Evolutionary conservation across 192 early-diverging fungal species (phyloP).

Genomic region (Podila clonocystis): DNA sequence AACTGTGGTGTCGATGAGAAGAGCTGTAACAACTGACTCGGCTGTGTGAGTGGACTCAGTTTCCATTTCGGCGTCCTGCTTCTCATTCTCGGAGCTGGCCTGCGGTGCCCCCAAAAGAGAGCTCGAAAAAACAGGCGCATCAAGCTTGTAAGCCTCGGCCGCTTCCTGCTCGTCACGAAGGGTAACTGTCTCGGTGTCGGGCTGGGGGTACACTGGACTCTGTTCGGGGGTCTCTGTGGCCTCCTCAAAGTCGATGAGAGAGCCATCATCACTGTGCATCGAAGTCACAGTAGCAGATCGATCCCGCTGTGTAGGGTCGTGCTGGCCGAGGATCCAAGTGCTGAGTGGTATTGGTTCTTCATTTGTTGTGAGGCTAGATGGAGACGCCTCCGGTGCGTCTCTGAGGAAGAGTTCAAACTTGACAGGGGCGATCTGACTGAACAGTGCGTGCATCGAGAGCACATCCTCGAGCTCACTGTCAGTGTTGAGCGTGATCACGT

Average conservation of each 20-base stretch:
- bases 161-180: slow-evolving; percentile 39
- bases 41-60: background rate
- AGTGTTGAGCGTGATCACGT: slow-evolving; percentile 45
- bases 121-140: slow-evolving; percentile 22
- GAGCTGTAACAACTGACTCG: background rate
- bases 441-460: slow-evolving; percentile 33
- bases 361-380: background rate
- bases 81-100: background rate
- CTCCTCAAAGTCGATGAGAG: slow-evolving; percentile 41
- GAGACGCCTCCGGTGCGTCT: slow-evolving; percentile 3
- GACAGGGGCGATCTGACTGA: slow-evolving; percentile 39
- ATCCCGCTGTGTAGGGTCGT: background rate
- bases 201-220: slow-evolving; percentile 8
- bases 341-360: slow-evolving; percentile 1
- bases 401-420: slow-evolving; percentile 36
- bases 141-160: slow-evolving; percentile 13
- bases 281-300: slow-evolving; percentile 20
- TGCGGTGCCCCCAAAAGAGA: background rate
- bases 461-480: slow-evolving; percentile 45
- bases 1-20: background rate
- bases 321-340: background rate
- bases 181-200: slow-evolving; percentile 4
- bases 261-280: slow-evolving; percentile 27
- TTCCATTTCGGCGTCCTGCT: background rate
- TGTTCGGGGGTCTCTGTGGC: slow-evolving; percentile 11